These are phyloP conservation scores for Penicillium steckii DNA, from an alignment of 495 filamentous ascomycete genomes.

Conservation along the genomic window DNA sequence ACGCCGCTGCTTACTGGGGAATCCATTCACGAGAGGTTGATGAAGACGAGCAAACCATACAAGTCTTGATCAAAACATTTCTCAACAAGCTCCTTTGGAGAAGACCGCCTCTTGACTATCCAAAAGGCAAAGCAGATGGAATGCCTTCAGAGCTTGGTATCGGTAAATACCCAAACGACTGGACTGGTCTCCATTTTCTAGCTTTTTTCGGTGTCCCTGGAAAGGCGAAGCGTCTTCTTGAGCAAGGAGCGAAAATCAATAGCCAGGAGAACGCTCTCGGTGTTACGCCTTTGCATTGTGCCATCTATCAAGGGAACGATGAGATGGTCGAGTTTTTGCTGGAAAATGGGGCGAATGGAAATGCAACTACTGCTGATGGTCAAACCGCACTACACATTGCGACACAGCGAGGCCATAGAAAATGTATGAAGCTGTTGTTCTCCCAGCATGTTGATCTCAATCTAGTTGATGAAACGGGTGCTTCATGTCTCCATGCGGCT, in stretches of 20 bases:
- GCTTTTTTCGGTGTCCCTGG: background rate
- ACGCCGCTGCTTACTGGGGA: constrained; percentile 34
- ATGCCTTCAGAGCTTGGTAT: constrained; percentile 24
- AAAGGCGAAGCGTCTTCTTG: constrained; percentile 27
- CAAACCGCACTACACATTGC: constrained; percentile 33
- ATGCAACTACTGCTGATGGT: constrained; percentile 20
- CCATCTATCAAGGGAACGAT: constrained; percentile 34
- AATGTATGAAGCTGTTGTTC: constrained; percentile 28
- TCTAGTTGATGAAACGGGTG: constrained; percentile 16
- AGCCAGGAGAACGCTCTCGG: constrained; percentile 20
- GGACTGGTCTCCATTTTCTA: constrained; percentile 19
- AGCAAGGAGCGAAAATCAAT: constrained; percentile 29
- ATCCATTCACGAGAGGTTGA: constrained; percentile 25
- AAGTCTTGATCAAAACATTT: constrained; percentile 32
- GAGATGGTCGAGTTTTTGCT: constrained; percentile 41
- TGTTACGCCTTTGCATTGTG: constrained; percentile 35
- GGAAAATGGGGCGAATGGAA: constrained; percentile 22
- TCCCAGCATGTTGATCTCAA: constrained; percentile 14
- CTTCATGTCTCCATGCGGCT: constrained; percentile 25
- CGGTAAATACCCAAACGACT: constrained; percentile 27
- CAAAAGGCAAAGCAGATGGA: background rate
- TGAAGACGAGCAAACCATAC: constrained; percentile 32
- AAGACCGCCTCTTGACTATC: constrained; percentile 21
- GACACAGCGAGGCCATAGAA: constrained; percentile 24
- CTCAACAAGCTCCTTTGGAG: constrained; percentile 39